Conservation (phyloP, 352 stramenopile genomes). For the Phytophthora uliginosa region DNA sequence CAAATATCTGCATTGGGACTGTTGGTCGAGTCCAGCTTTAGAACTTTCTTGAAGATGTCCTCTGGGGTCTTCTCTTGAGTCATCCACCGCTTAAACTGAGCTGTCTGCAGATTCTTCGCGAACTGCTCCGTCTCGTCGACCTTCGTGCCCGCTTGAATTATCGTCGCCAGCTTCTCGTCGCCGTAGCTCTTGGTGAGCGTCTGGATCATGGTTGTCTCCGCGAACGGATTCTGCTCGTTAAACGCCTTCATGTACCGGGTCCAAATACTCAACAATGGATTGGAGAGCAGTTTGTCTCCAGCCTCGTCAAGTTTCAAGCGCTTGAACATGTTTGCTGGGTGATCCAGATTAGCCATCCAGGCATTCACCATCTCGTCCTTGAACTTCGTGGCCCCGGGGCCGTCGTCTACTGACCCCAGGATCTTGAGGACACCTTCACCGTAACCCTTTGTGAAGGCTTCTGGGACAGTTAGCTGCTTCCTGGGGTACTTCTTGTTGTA, state of each 20-base stretch:
- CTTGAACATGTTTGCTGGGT: neutral
- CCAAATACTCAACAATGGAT: neutral
- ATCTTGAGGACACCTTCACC: neutral
- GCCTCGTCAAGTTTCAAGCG: neutral
- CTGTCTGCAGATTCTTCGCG: conserved; percentile 17
- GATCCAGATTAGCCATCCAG: neutral
- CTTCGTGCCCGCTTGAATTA: conserved; percentile 12
- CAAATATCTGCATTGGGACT: conserved; percentile 15
- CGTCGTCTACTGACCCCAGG: neutral
- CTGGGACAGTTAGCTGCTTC: neutral
- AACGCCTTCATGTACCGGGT: neutral
- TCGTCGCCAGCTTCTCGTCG: conserved; percentile 18
- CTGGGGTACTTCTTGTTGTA: neutral
- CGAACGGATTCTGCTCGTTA: neutral
- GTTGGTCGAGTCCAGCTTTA: conserved; percentile 9
- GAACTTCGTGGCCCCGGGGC: neutral
- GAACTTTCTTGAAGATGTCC: conserved; percentile 9
- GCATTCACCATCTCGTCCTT: neutral
- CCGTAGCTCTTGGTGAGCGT: conserved; percentile 23
- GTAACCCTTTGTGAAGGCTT: neutral
- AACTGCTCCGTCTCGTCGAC: conserved; percentile 4
- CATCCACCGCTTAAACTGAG: conserved; percentile 27
- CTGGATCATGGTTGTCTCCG: conserved; percentile 11
- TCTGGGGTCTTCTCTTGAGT: conserved; percentile 1
- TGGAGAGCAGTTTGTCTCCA: neutral